Evolutionary conservation across 371 early-diverging fungal species (phyloP), one percentile per base, ranked within the genome.

Genomic region (Mortierella polycephala): DNA sequence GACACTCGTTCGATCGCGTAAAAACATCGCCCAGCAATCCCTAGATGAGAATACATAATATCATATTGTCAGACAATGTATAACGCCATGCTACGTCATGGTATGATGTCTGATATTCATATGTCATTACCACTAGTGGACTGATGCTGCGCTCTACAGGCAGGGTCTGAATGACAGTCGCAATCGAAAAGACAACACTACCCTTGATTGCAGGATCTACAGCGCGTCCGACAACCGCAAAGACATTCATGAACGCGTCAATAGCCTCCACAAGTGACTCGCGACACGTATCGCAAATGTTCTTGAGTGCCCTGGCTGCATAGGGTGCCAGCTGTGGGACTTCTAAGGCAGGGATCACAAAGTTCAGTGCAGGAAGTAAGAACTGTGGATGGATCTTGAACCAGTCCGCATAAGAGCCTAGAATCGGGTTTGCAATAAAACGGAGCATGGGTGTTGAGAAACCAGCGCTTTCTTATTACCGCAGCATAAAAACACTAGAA

Each of bases 321-420:
- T 86, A 66, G 0, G 81, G 81, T 0, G 93, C 89, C n/a, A 91
- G 76, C 57, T 84, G 79, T 0, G 89, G 85, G 16, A 86, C 81
- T 45, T 85, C 86, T 16, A 94, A 67, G 46, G 89, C 89, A 0
- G 89, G 86, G 8, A 91, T 87, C 60, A 93, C 87, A 68, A 88
- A 90, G 39, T 90, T 89, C 67, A 92, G 84, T 6, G 87, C 88
- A 0, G 85, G 69, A 1, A 87, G 69, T 7, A 94, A 69, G 61
- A 83, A 89, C 44, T 85, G 84, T 0, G 93, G 87, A 69, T 92
- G 91, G 13, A 62, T 45, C 49, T 90, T 88, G 54, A 92, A 83
- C 93, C 93, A 94, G 56, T 92, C 93, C 10, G 91, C 84, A 47
- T 92, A 87, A 5, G 93, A 87, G 10, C 93, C 92, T 83, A 82